Conservation (phyloP, 371 early-diverging fungal species). For the Rhizopus sp. region DNA sequence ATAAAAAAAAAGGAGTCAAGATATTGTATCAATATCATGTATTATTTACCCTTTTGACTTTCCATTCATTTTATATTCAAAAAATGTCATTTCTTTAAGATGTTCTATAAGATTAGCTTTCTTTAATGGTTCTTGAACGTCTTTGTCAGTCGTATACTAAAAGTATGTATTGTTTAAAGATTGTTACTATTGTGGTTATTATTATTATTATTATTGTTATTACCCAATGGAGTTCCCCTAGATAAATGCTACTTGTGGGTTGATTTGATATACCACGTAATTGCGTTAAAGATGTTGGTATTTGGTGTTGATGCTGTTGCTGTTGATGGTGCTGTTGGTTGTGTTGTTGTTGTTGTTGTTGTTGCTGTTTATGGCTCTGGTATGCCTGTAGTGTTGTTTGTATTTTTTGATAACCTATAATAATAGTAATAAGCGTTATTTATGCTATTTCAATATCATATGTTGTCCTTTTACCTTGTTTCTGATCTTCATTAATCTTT, state of each 20-base stretch:
- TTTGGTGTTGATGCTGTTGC: slow-evolving; percentile 8
- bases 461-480: neutral
- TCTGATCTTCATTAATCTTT: slow-evolving; percentile 8
- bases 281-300: slow-evolving; percentile 27
- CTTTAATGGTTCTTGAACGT: slow-evolving; percentile 40
- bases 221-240: slow-evolving; percentile 60
- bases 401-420: slow-evolving; percentile 23
- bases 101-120: slow-evolving; percentile 43
- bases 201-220: neutral
- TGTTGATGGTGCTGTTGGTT: neutral
- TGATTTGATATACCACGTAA: slow-evolving; percentile 34
- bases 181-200: neutral
- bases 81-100: slow-evolving; percentile 54
- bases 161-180: neutral
- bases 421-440: neutral
- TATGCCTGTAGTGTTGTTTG: slow-evolving; percentile 25
- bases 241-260: slow-evolving; percentile 44
- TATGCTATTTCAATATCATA: neutral
- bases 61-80: slow-evolving; percentile 67
- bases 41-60: slow-evolving; percentile 59
- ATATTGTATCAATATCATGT: neutral
- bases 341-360: neutral
- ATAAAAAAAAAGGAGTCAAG: neutral
- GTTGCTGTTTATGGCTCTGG: slow-evolving; percentile 8
- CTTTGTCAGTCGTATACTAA: slow-evolving; percentile 60